phyloP scores from a whole-genome alignment of 1,284 basidiomycete species.

The Afroboletus lepidellus region DNA sequence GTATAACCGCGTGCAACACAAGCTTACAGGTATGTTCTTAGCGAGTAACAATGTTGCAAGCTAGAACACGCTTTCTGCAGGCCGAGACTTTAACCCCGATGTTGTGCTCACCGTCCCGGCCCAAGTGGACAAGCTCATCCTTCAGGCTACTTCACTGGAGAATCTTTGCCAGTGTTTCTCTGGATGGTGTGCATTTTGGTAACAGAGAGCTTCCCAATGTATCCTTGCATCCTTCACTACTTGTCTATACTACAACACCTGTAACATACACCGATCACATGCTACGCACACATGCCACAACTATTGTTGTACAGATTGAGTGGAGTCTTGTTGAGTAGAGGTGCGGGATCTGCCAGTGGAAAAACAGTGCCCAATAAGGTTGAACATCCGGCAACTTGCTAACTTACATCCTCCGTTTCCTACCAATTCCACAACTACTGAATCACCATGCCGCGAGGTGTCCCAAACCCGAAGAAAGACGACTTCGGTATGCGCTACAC shows the following conservation, averaged over 20 bases:
- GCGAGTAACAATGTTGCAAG: background rate
- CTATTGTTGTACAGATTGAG: too few relatives aligned
- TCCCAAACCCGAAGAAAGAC: constrained; percentile 75
- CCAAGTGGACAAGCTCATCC: constrained; percentile 90
- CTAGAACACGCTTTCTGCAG: constrained; percentile 38
- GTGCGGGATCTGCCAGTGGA: too few relatives aligned
- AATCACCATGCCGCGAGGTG: constrained; percentile 66
- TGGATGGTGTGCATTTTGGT: constrained; percentile 79
- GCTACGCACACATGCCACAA: background rate
- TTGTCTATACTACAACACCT: constrained; percentile 15
- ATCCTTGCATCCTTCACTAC: constrained; percentile 14
- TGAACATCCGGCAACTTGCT: too few relatives aligned
- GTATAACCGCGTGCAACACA: constrained; percentile 90
- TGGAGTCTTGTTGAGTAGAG: too few relatives aligned
- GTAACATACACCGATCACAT: constrained; percentile 21
- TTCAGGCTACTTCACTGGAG: constrained; percentile 87
- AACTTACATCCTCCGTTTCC: background rate
- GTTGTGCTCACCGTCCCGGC: constrained; percentile 66
- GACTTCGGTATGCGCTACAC: constrained; percentile 79
- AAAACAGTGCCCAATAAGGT: background rate
- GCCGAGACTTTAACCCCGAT: constrained; percentile 89
- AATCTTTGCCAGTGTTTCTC: constrained; percentile 96
- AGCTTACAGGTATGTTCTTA: constrained; percentile 72
- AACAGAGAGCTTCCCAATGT: constrained; percentile 10
- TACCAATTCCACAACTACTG: constrained; percentile 4